A percentile compares a stretch with the other conserved stretches of the same genome.
Evolutionary conservation across 352 stramenopile species (phyloP).

Genomic region (Globisporangium viniferum): DNA sequence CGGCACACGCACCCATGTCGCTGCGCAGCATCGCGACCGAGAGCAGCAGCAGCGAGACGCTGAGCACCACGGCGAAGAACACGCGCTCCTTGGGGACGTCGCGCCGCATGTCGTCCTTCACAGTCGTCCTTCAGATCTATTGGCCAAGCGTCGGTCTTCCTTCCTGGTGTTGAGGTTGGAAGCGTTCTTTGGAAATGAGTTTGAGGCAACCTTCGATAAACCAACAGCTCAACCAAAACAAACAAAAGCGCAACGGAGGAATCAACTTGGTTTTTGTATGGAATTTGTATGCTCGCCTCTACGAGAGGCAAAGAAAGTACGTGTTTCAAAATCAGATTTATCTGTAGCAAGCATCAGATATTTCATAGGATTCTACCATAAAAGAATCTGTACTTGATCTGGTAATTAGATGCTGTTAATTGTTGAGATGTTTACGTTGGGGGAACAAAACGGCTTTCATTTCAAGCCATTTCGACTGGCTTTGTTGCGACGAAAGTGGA

Average conservation of each 20-base stretch:
- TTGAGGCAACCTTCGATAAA: not conserved
- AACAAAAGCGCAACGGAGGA: not conserved
- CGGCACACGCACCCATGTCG: slow-evolving; percentile 23
- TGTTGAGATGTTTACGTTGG: not conserved
- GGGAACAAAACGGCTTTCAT: slow-evolving; percentile 3
- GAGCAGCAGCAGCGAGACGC: slow-evolving; percentile 49
- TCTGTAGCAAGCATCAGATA: not conserved
- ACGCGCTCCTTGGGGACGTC: slow-evolving; percentile 43
- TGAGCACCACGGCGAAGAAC: slow-evolving; percentile 51
- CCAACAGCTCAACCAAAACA: not conserved
- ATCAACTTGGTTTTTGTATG: not conserved
- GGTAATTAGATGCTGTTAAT: too few species aligned
- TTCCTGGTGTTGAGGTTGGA: not conserved
- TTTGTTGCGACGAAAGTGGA: too few species aligned
- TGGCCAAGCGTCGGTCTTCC: not conserved
- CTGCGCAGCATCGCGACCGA: slow-evolving; percentile 60
- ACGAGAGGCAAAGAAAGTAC: not conserved
- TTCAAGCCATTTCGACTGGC: not conserved
- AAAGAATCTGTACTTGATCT: too few species aligned
- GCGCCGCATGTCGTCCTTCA: slow-evolving; percentile 20
- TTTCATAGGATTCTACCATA: too few species aligned
- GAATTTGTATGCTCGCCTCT: not conserved
- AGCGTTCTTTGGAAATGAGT: not conserved
- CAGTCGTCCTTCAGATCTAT: not conserved
- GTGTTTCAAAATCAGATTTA: not conserved